Evolutionary conservation across 179 eudicot species (phyloP), one percentile per base, ranked within the genome.

Genomic region (Vitellaria paradoxa): DNA sequence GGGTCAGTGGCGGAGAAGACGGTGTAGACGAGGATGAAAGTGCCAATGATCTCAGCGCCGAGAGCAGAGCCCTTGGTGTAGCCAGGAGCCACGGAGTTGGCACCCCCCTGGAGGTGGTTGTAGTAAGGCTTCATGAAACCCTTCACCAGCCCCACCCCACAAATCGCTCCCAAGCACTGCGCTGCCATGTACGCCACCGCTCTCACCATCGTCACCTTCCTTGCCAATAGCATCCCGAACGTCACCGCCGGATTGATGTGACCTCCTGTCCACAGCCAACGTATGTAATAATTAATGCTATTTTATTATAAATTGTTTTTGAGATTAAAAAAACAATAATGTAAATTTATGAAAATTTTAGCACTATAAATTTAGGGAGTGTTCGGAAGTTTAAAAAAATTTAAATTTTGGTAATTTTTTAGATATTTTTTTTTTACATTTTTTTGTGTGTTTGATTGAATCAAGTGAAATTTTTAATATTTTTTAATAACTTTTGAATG

Each of bases 151-250:
- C 40, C 37, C n/a, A 24, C 66, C 14, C 66, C 66, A 14, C 66
- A 63, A 13, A 21, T 63, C 40, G 66, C 66, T 24, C 66, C 66
- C 66, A 24, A 10, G 66, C 66, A 63, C 15, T 63, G 66, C 30
- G 66, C 66, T 14, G 13, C 66, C 66, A 63, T 63, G 66, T 63
- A 63, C 30, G 66, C 66, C 66, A 24, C 66, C 37, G 66, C 66
- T 63, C 66, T 21, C 40, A 63, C 20, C 40, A 24, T 9, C 14
- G 37, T 63, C 66, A 63, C 40, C 40, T 24, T 63, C 40, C 66
- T 63, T 9, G 66, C 66, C 14, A 63, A 0, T 3, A 23, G 2
- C 66, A 63, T 21, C 40, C 66, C 66, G 14, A 63, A 63, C 0
- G 66, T 63, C 15, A 63, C 66, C 66, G 66, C 66, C 66, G 66